Evolutionary conservation across 2,329 filamentous ascomycete genomes (phyloP).

Genomic region (Macrophomina tecta): DNA sequence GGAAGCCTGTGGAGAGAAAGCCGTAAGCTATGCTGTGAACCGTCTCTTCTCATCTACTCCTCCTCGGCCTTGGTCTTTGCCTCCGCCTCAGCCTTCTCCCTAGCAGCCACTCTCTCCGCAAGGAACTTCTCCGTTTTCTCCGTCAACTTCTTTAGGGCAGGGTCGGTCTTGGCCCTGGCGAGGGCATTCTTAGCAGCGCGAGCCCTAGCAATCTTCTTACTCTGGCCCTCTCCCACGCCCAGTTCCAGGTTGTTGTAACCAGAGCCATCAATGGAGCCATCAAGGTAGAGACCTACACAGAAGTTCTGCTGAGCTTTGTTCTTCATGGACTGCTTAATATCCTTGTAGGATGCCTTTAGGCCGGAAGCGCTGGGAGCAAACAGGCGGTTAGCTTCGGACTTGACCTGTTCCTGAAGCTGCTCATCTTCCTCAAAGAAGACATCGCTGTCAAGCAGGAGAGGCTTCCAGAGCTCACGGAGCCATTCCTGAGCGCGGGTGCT

Average conservation of each 20-base stretch:
- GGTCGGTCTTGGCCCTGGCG: slow-evolving; percentile 47
- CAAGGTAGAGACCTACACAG: slow-evolving; percentile 68
- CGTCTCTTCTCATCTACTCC: slow-evolving; percentile 29
- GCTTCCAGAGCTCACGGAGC: slow-evolving; percentile 77
- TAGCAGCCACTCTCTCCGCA: too few species aligned
- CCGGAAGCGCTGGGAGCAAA: slow-evolving; percentile 31
- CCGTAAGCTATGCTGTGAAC: too few species aligned
- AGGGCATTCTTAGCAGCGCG: slow-evolving; percentile 61
- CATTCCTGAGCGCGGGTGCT: slow-evolving; percentile 64
- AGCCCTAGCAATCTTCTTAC: slow-evolving; percentile 72
- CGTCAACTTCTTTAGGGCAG: not conserved
- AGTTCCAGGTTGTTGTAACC: slow-evolving; percentile 68
- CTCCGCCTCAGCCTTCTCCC: too few species aligned
- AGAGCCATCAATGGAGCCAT: slow-evolving; percentile 58
- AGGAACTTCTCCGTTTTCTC: slow-evolving; percentile 21
- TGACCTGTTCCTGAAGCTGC: not conserved
- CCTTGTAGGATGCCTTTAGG: slow-evolving; percentile 11
- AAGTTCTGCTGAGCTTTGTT: slow-evolving; percentile 61
- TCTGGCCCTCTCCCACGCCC: slow-evolving; percentile 67
- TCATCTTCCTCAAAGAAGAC: not conserved
- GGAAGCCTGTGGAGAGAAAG: too few species aligned
- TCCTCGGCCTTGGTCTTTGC: slow-evolving; percentile 21
- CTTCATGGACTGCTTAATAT: not conserved
- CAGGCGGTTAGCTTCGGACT: slow-evolving; percentile 30
- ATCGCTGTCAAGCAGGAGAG: slow-evolving; percentile 54